Percentiles rank a stretch among this genome's conserved stretches.
Evolutionary conservation across 106 monocot genomes (phyloP).

Genomic region (Posidonia australis): DNA sequence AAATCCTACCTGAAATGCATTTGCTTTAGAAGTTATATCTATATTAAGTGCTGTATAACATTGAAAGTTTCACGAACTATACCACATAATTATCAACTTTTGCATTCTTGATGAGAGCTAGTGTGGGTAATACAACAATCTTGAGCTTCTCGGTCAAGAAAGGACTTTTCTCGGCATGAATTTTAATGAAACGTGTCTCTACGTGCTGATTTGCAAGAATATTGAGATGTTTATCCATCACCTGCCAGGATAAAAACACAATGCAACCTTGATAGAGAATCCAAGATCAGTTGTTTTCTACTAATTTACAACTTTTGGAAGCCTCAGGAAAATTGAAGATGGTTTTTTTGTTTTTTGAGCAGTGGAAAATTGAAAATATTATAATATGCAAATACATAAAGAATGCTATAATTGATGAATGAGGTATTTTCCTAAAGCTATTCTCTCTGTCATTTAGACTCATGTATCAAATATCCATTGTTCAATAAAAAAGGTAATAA

Average conservation of each 20-base stretch:
- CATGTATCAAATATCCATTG: too few species aligned
- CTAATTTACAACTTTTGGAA: too few species aligned
- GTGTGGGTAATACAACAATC: slow-evolving; percentile 76
- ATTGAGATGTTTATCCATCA: slow-evolving; percentile 85
- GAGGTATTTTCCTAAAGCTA: too few species aligned
- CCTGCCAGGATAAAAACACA: slow-evolving; percentile 33
- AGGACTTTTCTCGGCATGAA: slow-evolving; percentile 96
- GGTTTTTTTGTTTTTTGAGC: too few species aligned
- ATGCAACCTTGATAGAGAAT: not conserved
- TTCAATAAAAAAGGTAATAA: too few species aligned
- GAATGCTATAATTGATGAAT: too few species aligned
- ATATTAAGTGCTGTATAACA: not conserved
- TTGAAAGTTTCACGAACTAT: not conserved
- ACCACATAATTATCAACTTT: slow-evolving; percentile 99
- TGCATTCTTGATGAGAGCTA: slow-evolving; percentile 84
- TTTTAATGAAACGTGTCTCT: slow-evolving; percentile 87
- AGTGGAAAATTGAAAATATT: too few species aligned
- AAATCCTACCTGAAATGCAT: slow-evolving; percentile 72
- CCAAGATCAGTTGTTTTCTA: too few species aligned
- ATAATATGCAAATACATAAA: too few species aligned
- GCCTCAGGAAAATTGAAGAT: too few species aligned
- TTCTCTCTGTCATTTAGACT: too few species aligned
- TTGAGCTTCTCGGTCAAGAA: slow-evolving; percentile 90
- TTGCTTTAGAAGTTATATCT: not conserved
- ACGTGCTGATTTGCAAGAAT: slow-evolving; percentile 86